These are phyloP conservation scores for Helianthus annuus DNA, from an alignment of 129 eudicot species.

Conservation along the genomic window HanXRQr2.0-SUNRISE NC_035440.2:131790895-131791394, in stretches of 20 bases:
- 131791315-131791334: background rate
- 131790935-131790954: slow-evolving; percentile 89
- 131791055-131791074: slow-evolving; percentile 81
- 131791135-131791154: slow-evolving; percentile 91
- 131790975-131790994: slow-evolving; percentile 93
- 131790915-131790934: slow-evolving; percentile 90
- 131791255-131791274: slow-evolving; percentile 36
- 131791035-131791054: slow-evolving; percentile 89
- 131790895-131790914: background rate
- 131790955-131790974: slow-evolving; percentile 87
- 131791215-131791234: slow-evolving; percentile 82
- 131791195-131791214: slow-evolving; percentile 93
- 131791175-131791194: slow-evolving; percentile 82
- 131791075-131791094: slow-evolving; percentile 90
- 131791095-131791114: slow-evolving; percentile 85
- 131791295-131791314: background rate
- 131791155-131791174: slow-evolving; percentile 89
- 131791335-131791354: background rate
- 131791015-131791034: slow-evolving; percentile 94
- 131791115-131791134: slow-evolving; percentile 93
- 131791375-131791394: slow-evolving; percentile 2
- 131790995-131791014: slow-evolving; percentile 74
- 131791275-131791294: slow-evolving; percentile 1
- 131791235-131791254: slow-evolving; percentile 94
- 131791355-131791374: background rate